phyloP scores from a whole-genome alignment of 257 asterid species.

The Capsicum rhomboideum region DNA sequence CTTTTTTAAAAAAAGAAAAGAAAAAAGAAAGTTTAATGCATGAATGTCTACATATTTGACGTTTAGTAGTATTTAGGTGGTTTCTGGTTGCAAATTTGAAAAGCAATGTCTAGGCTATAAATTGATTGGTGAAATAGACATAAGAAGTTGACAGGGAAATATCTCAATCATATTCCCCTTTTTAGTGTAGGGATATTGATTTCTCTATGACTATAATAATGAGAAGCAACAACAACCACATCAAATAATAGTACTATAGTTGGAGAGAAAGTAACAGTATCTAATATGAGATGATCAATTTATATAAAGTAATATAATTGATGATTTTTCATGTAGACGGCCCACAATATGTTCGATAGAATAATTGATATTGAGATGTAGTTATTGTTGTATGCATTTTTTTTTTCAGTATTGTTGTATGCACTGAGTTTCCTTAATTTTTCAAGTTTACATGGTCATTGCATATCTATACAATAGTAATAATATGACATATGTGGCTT shows the following conservation, averaged over 20 bases:
- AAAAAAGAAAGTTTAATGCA: background rate
- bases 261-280: too few relatives aligned
- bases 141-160: background rate
- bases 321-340: too few relatives aligned
- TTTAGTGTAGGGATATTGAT: background rate
- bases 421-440: background rate
- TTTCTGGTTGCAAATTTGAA: background rate
- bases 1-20: background rate
- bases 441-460: background rate
- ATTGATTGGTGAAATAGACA: background rate
- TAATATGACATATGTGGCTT: background rate
- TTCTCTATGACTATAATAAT: background rate
- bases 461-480: background rate
- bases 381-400: background rate
- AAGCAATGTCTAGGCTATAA: background rate
- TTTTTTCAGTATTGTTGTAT: too few relatives aligned
- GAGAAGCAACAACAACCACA: slow-evolving; percentile 1
- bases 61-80: background rate
- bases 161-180: background rate
- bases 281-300: too few relatives aligned
- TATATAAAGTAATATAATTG: too few relatives aligned
- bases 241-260: too few relatives aligned
- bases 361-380: background rate
- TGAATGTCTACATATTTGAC: background rate
- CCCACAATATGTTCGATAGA: background rate